These are phyloP conservation scores for Lomentospora prolificans DNA, from an alignment of 2,329 filamentous ascomycete species.

Conservation along the genomic window DNA sequence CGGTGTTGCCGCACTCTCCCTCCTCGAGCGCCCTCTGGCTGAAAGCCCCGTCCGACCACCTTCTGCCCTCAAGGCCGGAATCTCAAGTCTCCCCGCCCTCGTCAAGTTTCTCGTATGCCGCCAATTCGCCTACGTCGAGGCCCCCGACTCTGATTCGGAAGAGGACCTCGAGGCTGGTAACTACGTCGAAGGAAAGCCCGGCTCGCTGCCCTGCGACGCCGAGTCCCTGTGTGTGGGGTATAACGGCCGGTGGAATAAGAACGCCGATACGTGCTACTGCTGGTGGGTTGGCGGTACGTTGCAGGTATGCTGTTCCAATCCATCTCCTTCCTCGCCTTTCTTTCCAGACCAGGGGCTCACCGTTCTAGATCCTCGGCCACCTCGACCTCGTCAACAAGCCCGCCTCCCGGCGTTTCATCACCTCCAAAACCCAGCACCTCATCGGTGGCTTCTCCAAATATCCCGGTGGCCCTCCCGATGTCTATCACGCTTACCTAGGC, in stretches of 20 bases:
- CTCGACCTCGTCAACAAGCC: conserved; percentile 45
- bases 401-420: conserved; percentile 65
- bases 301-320: conserved; percentile 24
- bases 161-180: conserved; percentile 19
- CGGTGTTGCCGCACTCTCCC: conserved; percentile 64
- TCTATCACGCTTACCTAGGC: conserved; percentile 85
- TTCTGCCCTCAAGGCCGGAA: conserved; percentile 19
- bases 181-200: conserved; percentile 24
- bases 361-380: conserved; percentile 45
- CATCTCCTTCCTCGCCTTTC: conserved; percentile 12
- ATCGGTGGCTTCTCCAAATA: conserved; percentile 76
- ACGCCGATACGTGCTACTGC: conserved; percentile 88
- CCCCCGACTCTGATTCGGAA: conserved; percentile 33
- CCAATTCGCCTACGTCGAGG: conserved; percentile 50
- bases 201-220: conserved; percentile 19
- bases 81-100: conserved; percentile 22
- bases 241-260: conserved; percentile 85
- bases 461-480: conserved; percentile 58
- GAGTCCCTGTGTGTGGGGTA: conserved; percentile 56
- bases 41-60: conserved; percentile 10
- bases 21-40: conserved; percentile 55
- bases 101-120: conserved; percentile 52
- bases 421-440: conserved; percentile 76
- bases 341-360: too few species aligned
- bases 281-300: conserved; percentile 78